Evolutionary conservation across 2,329 filamentous ascomycete genomes (phyloP).

Genomic region (Dissoconium aciculare): DNA sequence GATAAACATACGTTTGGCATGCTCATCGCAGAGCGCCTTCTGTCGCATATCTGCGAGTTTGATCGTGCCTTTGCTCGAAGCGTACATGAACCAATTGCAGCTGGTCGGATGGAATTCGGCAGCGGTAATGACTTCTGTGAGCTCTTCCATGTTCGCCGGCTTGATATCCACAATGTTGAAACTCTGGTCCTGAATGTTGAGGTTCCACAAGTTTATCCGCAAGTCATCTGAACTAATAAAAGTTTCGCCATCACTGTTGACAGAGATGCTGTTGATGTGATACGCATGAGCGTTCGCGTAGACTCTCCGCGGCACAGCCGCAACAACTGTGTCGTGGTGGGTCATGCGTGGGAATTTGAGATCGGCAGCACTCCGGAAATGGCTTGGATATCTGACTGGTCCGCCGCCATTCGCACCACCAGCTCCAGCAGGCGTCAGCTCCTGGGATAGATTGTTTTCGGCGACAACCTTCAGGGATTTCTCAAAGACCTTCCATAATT

Average conservation of each 20-base stretch:
- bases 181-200: slow-evolving; percentile 98
- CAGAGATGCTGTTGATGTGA: slow-evolving; percentile 99
- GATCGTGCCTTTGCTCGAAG: slow-evolving; percentile 96
- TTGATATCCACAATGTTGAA: slow-evolving; percentile 99
- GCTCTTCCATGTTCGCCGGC: slow-evolving; percentile 97
- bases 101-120: slow-evolving; percentile 93
- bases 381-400: slow-evolving; percentile 55
- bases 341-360: slow-evolving; percentile 91
- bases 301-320: slow-evolving; percentile 84
- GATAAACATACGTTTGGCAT: slow-evolving; percentile 68
- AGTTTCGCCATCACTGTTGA: slow-evolving; percentile 97
- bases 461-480: slow-evolving; percentile 98
- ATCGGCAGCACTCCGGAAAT: slow-evolving; percentile 67
- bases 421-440: slow-evolving; percentile 64
- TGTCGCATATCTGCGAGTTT: slow-evolving; percentile 98
- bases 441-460: slow-evolving; percentile 94
- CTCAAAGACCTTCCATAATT: slow-evolving; percentile 99
- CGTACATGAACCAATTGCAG: slow-evolving; percentile 99
- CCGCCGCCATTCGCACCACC: slow-evolving; percentile 55
- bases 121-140: slow-evolving; percentile 96
- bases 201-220: slow-evolving; percentile 95
- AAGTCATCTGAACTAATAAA: slow-evolving; percentile 98
- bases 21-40: slow-evolving; percentile 87
- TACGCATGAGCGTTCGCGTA: slow-evolving; percentile 98
- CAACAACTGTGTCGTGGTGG: slow-evolving; percentile 95